Evolutionary conservation across 2,329 filamentous ascomycete species (phyloP).

Genomic region (Fusarium tjaetaba): DNA sequence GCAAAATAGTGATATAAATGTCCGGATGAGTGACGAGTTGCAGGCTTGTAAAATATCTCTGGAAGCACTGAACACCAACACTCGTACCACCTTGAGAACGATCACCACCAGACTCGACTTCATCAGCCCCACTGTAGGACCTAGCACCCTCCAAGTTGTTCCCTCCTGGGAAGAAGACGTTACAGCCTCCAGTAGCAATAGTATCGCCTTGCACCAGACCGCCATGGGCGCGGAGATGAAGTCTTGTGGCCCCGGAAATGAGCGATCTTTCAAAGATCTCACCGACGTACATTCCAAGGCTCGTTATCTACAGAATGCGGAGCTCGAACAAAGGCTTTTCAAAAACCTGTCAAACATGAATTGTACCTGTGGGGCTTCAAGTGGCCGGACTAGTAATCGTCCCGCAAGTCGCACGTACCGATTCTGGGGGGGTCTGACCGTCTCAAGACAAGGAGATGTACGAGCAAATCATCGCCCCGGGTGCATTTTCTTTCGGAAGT

Average conservation of each 20-base stretch:
- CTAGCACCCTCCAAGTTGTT: fast-evolving
- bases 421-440: fast-evolving
- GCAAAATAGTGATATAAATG: background rate
- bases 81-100: fast-evolving
- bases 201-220: fast-evolving
- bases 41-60: fast-evolving
- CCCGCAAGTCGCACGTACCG: background rate
- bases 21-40: fast-evolving
- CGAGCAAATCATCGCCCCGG: background rate
- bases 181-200: fast-evolving
- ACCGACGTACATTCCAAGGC: fast-evolving
- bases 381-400: fast-evolving
- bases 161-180: fast-evolving
- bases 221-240: too few relatives aligned
- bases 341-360: fast-evolving
- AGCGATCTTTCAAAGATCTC: fast-evolving
- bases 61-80: fast-evolving
- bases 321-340: fast-evolving
- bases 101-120: too few relatives aligned
- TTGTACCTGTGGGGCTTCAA: background rate
- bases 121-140: fast-evolving
- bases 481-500: background rate
- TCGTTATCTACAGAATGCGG: fast-evolving
- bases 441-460: background rate
- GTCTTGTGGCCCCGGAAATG: fast-evolving